A percentile compares a stretch with the other conserved stretches of the same genome.
Conservation (phyloP, 164 flowering plant genomes). For the Nelumbo lutea region DNA sequence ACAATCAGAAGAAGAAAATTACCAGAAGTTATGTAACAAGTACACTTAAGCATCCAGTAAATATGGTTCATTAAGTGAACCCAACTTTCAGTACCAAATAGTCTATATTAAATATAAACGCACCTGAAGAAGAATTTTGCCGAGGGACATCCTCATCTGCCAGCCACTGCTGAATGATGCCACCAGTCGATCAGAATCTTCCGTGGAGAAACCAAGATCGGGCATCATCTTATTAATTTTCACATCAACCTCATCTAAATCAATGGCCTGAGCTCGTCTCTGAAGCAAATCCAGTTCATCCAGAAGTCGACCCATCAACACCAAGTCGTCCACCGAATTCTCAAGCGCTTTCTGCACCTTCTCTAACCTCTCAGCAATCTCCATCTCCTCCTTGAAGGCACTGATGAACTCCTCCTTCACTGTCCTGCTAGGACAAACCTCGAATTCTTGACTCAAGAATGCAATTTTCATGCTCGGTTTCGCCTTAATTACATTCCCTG, state of each 20-base stretch:
- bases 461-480: slow-evolving; percentile 81
- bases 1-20: neutral
- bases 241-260: slow-evolving; percentile 72
- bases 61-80: neutral
- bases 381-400: slow-evolving; percentile 93
- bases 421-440: slow-evolving; percentile 74
- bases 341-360: slow-evolving; percentile 92
- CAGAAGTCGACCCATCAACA: slow-evolving; percentile 90
- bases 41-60: neutral
- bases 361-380: slow-evolving; percentile 66
- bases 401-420: slow-evolving; percentile 90
- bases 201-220: slow-evolving; percentile 76
- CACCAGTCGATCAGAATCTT: slow-evolving; percentile 87
- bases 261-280: slow-evolving; percentile 74
- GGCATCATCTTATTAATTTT: slow-evolving; percentile 93
- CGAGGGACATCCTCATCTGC: slow-evolving; percentile 99
- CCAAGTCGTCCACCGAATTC: slow-evolving; percentile 73
- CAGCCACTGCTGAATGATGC: slow-evolving; percentile 96
- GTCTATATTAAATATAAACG: neutral
- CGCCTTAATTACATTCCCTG: slow-evolving; percentile 86
- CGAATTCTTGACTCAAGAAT: slow-evolving; percentile 90
- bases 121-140: slow-evolving; percentile 97
- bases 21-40: neutral
- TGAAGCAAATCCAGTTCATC: slow-evolving; percentile 96
- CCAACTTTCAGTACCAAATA: slow-evolving; percentile 1